Conservation (phyloP, 2,329 filamentous ascomycete genomes). For the Apiospora aurea region DNA sequence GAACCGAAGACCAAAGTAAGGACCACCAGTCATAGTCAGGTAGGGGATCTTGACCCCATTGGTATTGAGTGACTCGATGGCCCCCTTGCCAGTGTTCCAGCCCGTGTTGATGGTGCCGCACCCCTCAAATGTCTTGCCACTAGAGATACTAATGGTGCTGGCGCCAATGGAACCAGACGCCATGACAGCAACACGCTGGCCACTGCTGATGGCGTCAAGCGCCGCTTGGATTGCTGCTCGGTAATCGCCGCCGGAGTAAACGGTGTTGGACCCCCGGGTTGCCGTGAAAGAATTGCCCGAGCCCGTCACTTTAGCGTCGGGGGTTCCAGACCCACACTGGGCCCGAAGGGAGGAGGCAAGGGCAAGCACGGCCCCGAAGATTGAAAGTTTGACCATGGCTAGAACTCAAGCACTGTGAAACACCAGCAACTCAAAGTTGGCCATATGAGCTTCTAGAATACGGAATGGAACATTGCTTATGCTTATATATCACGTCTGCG, state of each 20-base stretch:
- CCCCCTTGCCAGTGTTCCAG: conserved; percentile 52
- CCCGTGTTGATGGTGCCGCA: conserved; percentile 62
- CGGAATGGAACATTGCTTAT: not conserved
- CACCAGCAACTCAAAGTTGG: too few relatives aligned
- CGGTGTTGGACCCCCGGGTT: conserved; percentile 46
- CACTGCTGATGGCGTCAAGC: conserved; percentile 56
- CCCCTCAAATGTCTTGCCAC: conserved; percentile 64
- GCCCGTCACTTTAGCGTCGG: conserved; percentile 36
- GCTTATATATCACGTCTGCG: not conserved
- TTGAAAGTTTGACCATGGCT: conserved; percentile 34
- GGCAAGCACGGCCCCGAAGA: conserved; percentile 50
- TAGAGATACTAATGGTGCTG: conserved; percentile 56
- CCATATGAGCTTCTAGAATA: not conserved
- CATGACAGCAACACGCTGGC: conserved; percentile 61
- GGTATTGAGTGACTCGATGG: conserved; percentile 60
- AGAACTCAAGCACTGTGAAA: too few relatives aligned
- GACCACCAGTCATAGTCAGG: conserved; percentile 62
- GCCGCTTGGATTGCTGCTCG: conserved; percentile 61
- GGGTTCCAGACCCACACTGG: conserved; percentile 35
- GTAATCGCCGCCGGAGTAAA: conserved; percentile 63
- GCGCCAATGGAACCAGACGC: conserved; percentile 63
- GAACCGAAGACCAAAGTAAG: conserved; percentile 64
- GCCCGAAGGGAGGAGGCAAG: conserved; percentile 47
- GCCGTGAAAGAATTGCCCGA: conserved; percentile 35
- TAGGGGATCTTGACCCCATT: conserved; percentile 60